Base-by-base conservation (phyloP, 1,284 basidiomycete genomes). In the Exobasidium rhododendri region DNA sequence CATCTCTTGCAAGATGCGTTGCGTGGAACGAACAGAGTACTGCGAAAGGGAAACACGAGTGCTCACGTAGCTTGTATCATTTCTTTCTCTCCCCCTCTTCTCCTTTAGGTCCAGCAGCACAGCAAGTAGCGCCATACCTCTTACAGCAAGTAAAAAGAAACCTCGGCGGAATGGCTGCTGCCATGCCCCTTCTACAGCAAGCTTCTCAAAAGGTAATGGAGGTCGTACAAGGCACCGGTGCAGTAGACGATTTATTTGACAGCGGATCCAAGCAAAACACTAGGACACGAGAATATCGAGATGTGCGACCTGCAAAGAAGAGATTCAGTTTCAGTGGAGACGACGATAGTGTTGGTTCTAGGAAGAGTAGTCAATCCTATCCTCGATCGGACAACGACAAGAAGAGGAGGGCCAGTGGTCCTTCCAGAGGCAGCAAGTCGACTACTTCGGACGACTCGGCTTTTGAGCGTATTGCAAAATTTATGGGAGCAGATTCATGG, bases 261-360 rank as follows among this genome's bases (percentile, higher is more conserved):
- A 7, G 10, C 17, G 7, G 10, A 40, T 35, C 52, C 11, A 20
- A n/a, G 30, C 52, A 31, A 30, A 35, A 55, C 17, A 29, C n/a
- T n/a, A 14, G 13, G n/a, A 20, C 35, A 14, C 22, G 52, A 35
- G 52, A 55, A 44, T 55, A 55, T 17, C 52, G 52, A n/a, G 52
- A 55, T 44, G 20, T 55, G 13, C 4, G 28, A 6, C 52, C 52
- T 55, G n/a, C 52, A 10, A 40, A 40, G 35, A 40, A 40, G 35
- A 40, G 35, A 17, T 40, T 40, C 24, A 4, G 20, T 26, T 50
- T 24, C 28, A 28, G 47, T 24, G 47, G 47, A 24, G 47, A 26
- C 13, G 47, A 24, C 2, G 20, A 50, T 7, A 17, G 17, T 10
- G 17, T 7, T 17, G 17, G 35, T 10, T 40, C 35, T 10, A 40